phyloP scores from a whole-genome alignment of 441 rosid genomes.

The Brassica hybrid region DNA sequence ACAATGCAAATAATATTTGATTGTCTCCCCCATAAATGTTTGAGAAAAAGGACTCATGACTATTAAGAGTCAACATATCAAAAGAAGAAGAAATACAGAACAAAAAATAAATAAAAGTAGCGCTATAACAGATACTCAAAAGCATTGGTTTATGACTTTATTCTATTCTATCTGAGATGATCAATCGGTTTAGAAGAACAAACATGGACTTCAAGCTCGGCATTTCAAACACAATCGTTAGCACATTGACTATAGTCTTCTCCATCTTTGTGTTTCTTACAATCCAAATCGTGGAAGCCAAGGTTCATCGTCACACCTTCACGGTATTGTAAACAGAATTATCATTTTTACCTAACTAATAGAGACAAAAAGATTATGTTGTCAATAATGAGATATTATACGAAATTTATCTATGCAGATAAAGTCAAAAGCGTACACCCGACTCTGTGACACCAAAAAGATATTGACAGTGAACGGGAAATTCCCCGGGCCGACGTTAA shows the following conservation, averaged over 20 bases:
- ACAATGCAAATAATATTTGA: not conserved
- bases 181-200: not conserved
- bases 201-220: constrained; percentile 27
- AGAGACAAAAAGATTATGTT: not conserved
- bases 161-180: not conserved
- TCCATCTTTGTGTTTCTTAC: constrained; percentile 22
- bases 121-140: not conserved
- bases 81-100: not conserved
- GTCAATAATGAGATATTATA: not conserved
- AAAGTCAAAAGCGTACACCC: constrained; percentile 45
- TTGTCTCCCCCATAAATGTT: not conserved
- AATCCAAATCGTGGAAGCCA: constrained; percentile 17
- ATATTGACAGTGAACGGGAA: constrained; percentile 63
- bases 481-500: constrained; percentile 62
- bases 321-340: constrained; percentile 23
- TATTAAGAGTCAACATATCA: not conserved
- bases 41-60: not conserved
- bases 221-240: not conserved
- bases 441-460: constrained; percentile 54
- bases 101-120: not conserved
- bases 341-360: not conserved
- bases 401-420: constrained; percentile 38
- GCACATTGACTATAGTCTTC: not conserved
- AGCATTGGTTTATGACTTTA: not conserved
- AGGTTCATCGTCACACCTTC: constrained; percentile 37